These are phyloP conservation scores for Phytophthora meadii DNA, from an alignment of 352 stramenopile species.

Conservation along the genomic window DNA sequence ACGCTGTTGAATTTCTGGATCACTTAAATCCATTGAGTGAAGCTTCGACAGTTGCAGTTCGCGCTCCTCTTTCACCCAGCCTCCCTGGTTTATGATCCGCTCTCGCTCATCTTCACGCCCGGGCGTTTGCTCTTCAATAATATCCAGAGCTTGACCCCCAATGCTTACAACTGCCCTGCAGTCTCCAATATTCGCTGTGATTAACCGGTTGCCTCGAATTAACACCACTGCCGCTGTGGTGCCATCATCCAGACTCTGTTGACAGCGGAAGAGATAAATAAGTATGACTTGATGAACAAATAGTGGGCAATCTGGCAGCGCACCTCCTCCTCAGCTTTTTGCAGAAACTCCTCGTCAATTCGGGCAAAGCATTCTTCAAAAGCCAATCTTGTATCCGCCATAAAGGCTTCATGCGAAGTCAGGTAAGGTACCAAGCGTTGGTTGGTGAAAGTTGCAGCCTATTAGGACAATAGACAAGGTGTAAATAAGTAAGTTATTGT, in stretches of 20 bases:
- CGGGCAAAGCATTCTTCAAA: conserved; percentile 80
- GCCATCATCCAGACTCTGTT: conserved; percentile 69
- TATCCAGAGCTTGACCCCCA: conserved; percentile 77
- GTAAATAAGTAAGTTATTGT: not conserved
- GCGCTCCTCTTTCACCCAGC: conserved; percentile 85
- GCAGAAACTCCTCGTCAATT: conserved; percentile 84
- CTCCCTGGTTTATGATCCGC: conserved; percentile 76
- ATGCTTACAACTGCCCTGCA: conserved; percentile 87
- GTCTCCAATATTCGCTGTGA: conserved; percentile 91
- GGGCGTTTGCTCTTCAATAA: conserved; percentile 90
- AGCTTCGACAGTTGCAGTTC: conserved; percentile 90
- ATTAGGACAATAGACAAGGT: not conserved
- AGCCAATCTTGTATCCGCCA: conserved; percentile 60
- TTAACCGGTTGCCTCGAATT: conserved; percentile 80
- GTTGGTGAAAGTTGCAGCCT: conserved; percentile 83
- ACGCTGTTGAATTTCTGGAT: conserved; percentile 85
- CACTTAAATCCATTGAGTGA: conserved; percentile 89
- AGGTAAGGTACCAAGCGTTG: conserved; percentile 75
- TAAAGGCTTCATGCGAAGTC: conserved; percentile 72
- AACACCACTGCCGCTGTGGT: conserved; percentile 84
- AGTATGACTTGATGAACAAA: conserved; percentile 2
- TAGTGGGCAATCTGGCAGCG: not conserved
- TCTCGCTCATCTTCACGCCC: conserved; percentile 73
- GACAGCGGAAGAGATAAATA: conserved; percentile 2
- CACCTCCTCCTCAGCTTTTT: conserved; percentile 66